Evolutionary conservation across 2,329 filamentous ascomycete species (phyloP), one percentile per base, ranked within the genome.

Genomic region (Pseudogymnoascus sp.): DNA sequence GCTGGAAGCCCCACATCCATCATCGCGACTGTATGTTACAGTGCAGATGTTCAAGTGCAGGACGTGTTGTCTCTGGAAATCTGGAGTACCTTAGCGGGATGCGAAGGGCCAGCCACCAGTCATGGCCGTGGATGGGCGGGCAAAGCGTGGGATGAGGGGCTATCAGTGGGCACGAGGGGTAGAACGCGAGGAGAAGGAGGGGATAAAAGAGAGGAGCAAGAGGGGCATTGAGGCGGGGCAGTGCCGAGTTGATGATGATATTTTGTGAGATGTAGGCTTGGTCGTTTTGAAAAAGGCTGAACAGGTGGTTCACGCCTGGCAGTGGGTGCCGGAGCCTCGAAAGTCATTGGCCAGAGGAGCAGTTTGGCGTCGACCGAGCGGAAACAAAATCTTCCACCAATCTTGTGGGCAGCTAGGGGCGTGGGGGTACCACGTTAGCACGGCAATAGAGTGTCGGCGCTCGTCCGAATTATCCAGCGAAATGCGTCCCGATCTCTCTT

Each of bases 341-440:
- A 59, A 39, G 55, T 22, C 55, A 35, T 35, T 39, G 55, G 30
- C 19, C 11, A 39, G 12, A 39, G 55, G 5, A 16, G 30, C 12
- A 36, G 22, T 38, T 59, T 58, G 55, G 36, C 55, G 55, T 59
- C 3, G 30, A 59, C 12, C 11, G 4, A 3, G 11, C 42, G 42
- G 42, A 52, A 52, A 16, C 23, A 59, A 59, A 39, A 59, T 38
- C 14, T 59, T 59, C 55, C 55, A 38, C 55, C 55, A 59, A 59
- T 59, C n/a, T 14, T 22, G 30, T 39, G 55, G 28, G n/a, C n/a
- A 22, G 36, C 22, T 59, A 25, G 28, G 28, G 30, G 30, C 55
- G 30, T 59, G 30, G 55, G 55, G 55, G 55, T 39, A 36, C 55
- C 30, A 23, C 2, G n/a, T 36, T 35, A 39, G 30, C 14, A 25